These are phyloP conservation scores for Saccharum officinarum DNA, from an alignment of 176 grass and related monocot species.

Conservation along the genomic window DNA sequence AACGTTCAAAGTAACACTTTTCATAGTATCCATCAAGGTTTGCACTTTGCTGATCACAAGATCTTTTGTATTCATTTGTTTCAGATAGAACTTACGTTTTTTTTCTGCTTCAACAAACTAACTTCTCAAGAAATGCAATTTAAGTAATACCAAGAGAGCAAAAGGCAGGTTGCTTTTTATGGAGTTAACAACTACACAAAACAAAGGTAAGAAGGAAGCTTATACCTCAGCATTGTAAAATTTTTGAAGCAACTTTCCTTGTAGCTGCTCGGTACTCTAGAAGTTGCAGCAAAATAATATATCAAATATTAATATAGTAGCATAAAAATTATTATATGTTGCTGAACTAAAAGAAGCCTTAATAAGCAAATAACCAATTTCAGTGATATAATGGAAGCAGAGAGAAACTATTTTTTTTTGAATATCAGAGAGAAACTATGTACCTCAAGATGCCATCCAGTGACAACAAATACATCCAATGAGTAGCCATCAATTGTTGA, in stretches of 20 bases:
- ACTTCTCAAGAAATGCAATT: background rate
- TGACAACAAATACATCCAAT: constrained; percentile 78
- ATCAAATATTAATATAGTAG: background rate
- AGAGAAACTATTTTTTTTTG: background rate
- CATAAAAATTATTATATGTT: background rate
- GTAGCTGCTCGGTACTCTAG: constrained; percentile 55
- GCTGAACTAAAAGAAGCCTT: background rate
- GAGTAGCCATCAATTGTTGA: constrained; percentile 86
- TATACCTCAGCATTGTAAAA: constrained; percentile 59
- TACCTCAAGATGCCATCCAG: constrained; percentile 84
- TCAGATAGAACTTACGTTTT: background rate
- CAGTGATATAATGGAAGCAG: background rate
- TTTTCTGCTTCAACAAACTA: background rate
- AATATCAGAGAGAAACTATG: background rate
- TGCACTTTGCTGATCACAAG: background rate
- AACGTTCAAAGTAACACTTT: background rate
- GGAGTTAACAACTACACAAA: constrained; percentile 15
- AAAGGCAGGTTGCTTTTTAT: background rate
- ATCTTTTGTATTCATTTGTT: background rate
- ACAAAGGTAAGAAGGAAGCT: background rate
- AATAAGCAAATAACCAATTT: background rate
- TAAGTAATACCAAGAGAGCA: background rate
- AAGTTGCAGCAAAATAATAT: constrained; percentile 1
- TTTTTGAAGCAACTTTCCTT: constrained; percentile 54
- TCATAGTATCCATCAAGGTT: background rate